Base-by-base conservation (phyloP, 2,329 filamentous ascomycete genomes). In the Paecilomyces sp. region DNA sequence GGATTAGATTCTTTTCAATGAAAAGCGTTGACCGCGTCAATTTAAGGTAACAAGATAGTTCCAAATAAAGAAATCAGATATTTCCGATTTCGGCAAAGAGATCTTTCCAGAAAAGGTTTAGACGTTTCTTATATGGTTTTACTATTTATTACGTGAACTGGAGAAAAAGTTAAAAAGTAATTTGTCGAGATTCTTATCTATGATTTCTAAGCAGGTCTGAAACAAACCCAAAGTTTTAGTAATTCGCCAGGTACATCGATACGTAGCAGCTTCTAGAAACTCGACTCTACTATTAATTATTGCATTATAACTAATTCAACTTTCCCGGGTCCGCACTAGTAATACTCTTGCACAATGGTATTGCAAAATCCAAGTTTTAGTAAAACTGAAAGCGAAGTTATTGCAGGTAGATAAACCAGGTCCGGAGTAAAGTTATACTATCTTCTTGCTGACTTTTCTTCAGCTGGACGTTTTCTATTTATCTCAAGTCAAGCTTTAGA, bases 401-500 rank as follows among this genome's bases (percentile, higher is more conserved):
- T 18, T 18, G 15, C 15, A 47, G 36, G 36, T 18, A 47, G 15
- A 18, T 8, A 8, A 18, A 47, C 1, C 15, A 47, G 15, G 7
- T 18, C 15, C 36, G 31, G 31, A 33, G 5, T 33, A 33, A 47
- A 47, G 5, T 2, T 8, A 18, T 18, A 18, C 18, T 7, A 11
- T 54, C 18, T 54, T 54, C 13, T n/a, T 54, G 28, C 18, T 28
- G 22, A 54, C 18, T 1, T n/a, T 54, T 28, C 3, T 54, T 33
- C 5, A 54, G 52, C 52, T 54, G 52, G 22, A 54, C 11, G 8
- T 18, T 47, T 47, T 47, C 52, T 28, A 11, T 63, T 65, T 56
- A 65, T 71, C 54, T 60, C 58, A n/a, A 54, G 65, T 25, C 64
- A 66, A 50, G 58, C 51, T 59, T 62, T 66, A 61, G 57, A 63